Evolutionary conservation across 208 protist genomes (phyloP).

Genomic region (Porcisia hertigi): DNA sequence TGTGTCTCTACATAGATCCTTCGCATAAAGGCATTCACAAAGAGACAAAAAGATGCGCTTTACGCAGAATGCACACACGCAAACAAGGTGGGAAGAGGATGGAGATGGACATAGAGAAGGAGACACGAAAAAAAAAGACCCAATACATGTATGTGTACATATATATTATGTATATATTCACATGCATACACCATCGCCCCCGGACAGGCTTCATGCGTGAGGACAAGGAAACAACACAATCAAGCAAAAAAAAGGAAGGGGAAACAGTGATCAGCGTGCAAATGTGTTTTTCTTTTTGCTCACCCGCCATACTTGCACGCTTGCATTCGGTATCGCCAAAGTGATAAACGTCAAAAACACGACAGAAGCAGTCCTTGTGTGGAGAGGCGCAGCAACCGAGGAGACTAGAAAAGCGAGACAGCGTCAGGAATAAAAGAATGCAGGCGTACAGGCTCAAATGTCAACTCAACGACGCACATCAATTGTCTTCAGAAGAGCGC

Average conservation of each 20-base stretch:
- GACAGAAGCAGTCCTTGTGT: neutral
- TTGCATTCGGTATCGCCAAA: neutral
- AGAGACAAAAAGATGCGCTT: neutral
- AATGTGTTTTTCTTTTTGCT: neutral
- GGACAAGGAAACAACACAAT: too few species aligned
- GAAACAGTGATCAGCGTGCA: neutral
- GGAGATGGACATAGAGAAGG: neutral
- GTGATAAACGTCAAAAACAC: neutral
- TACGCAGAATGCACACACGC: neutral
- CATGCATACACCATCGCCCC: too few species aligned
- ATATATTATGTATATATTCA: too few species aligned
- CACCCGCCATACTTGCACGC: neutral
- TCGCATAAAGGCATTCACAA: neutral
- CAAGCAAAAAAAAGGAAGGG: too few species aligned
- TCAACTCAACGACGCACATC: neutral
- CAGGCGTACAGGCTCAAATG: neutral
- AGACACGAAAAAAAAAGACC: too few species aligned
- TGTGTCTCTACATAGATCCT: neutral
- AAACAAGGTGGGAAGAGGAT: neutral
- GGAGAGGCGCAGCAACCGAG: neutral
- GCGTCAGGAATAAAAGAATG: neutral
- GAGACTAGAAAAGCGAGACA: neutral
- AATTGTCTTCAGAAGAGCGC: neutral
- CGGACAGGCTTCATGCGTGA: too few species aligned
- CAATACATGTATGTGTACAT: too few species aligned